Percentiles rank a stretch among this genome's conserved stretches.
phyloP scores from a whole-genome alignment of 1,284 basidiomycete genomes.

The Microbotryum lychnidis-dioicae region DNA sequence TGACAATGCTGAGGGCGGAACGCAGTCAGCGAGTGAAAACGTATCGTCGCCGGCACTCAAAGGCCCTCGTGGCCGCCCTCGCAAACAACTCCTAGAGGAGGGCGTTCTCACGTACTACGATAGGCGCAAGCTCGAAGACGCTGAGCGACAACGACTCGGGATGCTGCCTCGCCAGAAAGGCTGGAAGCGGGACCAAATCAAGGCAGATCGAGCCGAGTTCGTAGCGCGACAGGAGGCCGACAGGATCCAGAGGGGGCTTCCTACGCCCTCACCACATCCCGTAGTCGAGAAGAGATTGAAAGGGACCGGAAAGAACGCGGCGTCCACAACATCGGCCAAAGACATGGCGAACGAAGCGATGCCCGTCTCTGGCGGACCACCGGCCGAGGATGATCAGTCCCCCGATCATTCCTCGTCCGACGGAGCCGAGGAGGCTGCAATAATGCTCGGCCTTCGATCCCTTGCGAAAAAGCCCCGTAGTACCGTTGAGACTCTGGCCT shows the following conservation, averaged over 20 bases:
- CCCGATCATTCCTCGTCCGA: too few species aligned
- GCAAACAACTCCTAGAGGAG: slow-evolving; percentile 5
- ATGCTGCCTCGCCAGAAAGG: slow-evolving; percentile 16
- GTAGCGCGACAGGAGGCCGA: slow-evolving; percentile 2
- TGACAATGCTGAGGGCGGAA: too few species aligned
- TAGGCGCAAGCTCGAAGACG: slow-evolving; percentile 22
- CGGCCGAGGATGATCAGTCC: neutral
- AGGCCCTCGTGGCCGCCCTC: slow-evolving; percentile 3
- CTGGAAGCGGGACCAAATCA: neutral
- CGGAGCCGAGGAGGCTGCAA: too few species aligned
- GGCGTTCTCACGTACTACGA: slow-evolving; percentile 10
- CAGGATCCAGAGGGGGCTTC: neutral
- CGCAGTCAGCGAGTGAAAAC: neutral
- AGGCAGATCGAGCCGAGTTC: slow-evolving; percentile 8
- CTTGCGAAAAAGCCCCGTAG: too few species aligned
- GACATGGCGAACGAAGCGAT: neutral
- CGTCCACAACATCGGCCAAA: neutral
- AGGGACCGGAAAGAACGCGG: neutral
- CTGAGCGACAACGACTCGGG: slow-evolving; percentile 16
- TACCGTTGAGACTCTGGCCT: too few species aligned
- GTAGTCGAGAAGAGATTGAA: neutral
- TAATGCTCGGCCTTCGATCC: too few species aligned
- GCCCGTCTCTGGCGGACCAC: neutral
- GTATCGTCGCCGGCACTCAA: neutral
- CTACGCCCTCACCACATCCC: too few species aligned